Evolutionary conservation across 2,329 filamentous ascomycete species (phyloP), one percentile per base, ranked within the genome.

Genomic region (Hymenoscyphus salicellus): DNA sequence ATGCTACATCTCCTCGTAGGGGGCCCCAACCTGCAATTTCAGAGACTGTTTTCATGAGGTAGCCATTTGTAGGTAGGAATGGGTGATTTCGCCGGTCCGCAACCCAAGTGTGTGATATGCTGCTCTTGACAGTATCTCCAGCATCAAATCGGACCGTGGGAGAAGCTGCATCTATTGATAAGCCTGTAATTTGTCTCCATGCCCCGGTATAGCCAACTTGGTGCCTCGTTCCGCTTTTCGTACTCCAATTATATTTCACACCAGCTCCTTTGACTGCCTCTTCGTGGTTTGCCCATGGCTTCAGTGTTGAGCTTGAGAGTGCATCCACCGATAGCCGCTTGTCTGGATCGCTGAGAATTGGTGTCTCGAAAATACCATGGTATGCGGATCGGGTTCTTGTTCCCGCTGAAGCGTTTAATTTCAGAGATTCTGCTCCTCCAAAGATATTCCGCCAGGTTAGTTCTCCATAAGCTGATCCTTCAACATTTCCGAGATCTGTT

Each of bases 221-320:
- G 75, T 97, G 92, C 64, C 83, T 83, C 70, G 91, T 87, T 55
- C 88, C 87, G 58, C 82, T 79, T 8, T 79, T 74, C 58, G 85
- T 87, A 43, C 89, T 78, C 90, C 91, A 98, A 46, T 88, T 86
- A 49, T 97, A 82, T 69, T 91, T 93, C 14, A 90, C 80, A 71
- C 86, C 89, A 23, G 86, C 92, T 17, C 93, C 93, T 73, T 89
- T 91, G 23, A 96, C 79, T 2, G 89, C 87, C 78, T 99, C 94
- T 72, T 98, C 94, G 75, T 99, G 94, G 69, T 91, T 95, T 26
- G 95, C 93, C 91, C 92, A 98, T 14, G 88, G 86, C 78, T 98
- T 97, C 67, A 94, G 86, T 0, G 92, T 96, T 55, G 92, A 89
- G 67, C 91, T 96, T 10, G 90, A 88, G 55, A 97, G 81, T 1